Evolutionary conservation across 768 basidiomycete genomes (phyloP).

Genomic region (Hypsizygus marmoreus): DNA sequence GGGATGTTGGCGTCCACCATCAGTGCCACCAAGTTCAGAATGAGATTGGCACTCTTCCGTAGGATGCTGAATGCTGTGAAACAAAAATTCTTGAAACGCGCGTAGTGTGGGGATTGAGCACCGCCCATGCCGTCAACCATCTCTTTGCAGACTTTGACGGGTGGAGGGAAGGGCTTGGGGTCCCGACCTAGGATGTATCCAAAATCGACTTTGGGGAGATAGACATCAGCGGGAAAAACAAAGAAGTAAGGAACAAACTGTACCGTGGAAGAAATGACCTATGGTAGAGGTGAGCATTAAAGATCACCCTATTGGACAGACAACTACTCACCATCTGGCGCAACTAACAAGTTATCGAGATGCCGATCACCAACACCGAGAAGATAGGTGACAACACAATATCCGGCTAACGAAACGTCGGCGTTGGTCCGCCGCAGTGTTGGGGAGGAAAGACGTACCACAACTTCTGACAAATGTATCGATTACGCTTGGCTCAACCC

Average conservation of each 20-base stretch:
- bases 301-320: constrained; percentile 2
- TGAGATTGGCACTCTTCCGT: constrained; percentile 95
- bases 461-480: constrained; percentile 98
- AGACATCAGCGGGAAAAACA: no score
- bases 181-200: constrained; percentile 98
- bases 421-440: constrained; percentile 49
- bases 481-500: constrained; percentile 91
- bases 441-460: constrained; percentile 55
- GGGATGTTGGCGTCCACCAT: constrained; percentile 99
- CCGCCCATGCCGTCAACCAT: constrained; percentile 99
- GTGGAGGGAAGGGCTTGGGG: constrained; percentile 96
- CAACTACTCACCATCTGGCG: constrained; percentile 74
- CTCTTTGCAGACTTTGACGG: constrained; percentile 98
- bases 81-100: constrained; percentile 93
- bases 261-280: constrained; percentile 97
- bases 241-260: no score
- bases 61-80: constrained; percentile 98
- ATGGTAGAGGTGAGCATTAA: constrained; percentile 8
- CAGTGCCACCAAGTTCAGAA: constrained; percentile 91
- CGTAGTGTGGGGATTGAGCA: constrained; percentile 90
- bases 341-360: constrained; percentile 89
- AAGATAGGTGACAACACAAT: constrained; percentile 95
- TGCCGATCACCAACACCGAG: constrained; percentile 97
- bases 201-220: constrained; percentile 75
- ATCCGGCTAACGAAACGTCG: constrained; percentile 83